Conservation (phyloP, 345 rosid species). For the Eutrema heterophyllum region DNA sequence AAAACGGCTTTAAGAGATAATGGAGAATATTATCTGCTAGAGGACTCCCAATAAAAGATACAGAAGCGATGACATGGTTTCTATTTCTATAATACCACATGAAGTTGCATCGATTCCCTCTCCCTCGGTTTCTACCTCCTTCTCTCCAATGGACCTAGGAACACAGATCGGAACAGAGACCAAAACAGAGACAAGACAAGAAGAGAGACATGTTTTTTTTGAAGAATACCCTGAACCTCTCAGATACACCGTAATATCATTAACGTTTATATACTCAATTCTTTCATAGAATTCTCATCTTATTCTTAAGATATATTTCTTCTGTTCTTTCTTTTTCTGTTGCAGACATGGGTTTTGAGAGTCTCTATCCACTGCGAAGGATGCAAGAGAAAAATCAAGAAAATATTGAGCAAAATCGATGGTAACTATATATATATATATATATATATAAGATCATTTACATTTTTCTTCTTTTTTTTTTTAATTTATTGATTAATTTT, state of each 20-base stretch:
- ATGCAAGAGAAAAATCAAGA: constrained; percentile 79
- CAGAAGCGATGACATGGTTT: background rate
- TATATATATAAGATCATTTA: no score
- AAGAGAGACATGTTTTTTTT: constrained; percentile 23
- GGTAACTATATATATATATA: constrained; percentile 30
- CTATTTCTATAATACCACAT: constrained; percentile 19
- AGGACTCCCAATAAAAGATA: background rate
- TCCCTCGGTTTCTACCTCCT: constrained; percentile 5
- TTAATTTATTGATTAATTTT: no score
- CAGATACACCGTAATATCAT: constrained; percentile 53
- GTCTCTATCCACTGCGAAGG: constrained; percentile 90
- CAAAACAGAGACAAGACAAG: constrained; percentile 44
- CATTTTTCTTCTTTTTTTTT: no score
- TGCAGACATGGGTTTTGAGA: constrained; percentile 60
- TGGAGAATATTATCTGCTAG: constrained; percentile 20
- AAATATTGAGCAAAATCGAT: constrained; percentile 58
- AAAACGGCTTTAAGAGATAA: background rate
- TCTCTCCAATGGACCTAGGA: constrained; percentile 20
- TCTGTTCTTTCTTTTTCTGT: background rate
- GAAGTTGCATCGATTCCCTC: constrained; percentile 15
- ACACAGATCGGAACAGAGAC: constrained; percentile 31
- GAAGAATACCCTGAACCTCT: constrained; percentile 43
- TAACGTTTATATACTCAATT: background rate
- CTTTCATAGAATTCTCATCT: background rate
- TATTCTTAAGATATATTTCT: background rate